These are phyloP conservation scores for Quercus parvula DNA, from an alignment of 306 rosid genomes.

Conservation along the genomic window DNA sequence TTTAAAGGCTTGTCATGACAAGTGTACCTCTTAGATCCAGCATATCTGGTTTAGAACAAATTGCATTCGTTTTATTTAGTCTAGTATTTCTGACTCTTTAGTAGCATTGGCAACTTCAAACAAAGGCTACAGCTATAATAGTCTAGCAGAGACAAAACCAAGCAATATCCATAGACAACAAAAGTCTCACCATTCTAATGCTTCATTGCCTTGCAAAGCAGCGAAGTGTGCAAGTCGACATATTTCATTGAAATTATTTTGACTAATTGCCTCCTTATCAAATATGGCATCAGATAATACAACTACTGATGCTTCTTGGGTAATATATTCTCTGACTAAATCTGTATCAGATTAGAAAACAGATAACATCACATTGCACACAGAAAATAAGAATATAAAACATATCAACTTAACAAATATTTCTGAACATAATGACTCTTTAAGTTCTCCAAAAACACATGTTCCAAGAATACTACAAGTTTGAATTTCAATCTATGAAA, in stretches of 20 bases:
- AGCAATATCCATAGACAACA: neutral
- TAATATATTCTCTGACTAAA: slow-evolving; percentile 56
- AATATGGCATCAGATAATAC: slow-evolving; percentile 89
- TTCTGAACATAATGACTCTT: neutral
- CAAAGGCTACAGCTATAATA: neutral
- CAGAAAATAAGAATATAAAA: neutral
- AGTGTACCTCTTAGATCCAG: neutral
- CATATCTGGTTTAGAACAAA: neutral
- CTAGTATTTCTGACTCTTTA: neutral
- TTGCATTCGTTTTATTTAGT: neutral
- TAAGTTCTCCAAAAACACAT: neutral
- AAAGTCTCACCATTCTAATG: slow-evolving; percentile 44
- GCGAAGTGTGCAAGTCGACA: slow-evolving; percentile 62
- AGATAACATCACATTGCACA: neutral
- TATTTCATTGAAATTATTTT: slow-evolving; percentile 47
- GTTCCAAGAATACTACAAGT: neutral
- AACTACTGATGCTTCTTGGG: slow-evolving; percentile 67
- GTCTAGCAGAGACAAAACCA: neutral
- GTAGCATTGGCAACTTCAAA: neutral
- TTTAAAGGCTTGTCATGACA: neutral
- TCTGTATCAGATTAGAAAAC: slow-evolving; percentile 38
- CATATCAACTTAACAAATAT: neutral
- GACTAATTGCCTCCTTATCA: slow-evolving; percentile 57
- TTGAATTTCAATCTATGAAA: neutral
- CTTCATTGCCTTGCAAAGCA: slow-evolving; percentile 53